Conservation (phyloP, 352 stramenopile species). For the Pythium folliculosum region DNA sequence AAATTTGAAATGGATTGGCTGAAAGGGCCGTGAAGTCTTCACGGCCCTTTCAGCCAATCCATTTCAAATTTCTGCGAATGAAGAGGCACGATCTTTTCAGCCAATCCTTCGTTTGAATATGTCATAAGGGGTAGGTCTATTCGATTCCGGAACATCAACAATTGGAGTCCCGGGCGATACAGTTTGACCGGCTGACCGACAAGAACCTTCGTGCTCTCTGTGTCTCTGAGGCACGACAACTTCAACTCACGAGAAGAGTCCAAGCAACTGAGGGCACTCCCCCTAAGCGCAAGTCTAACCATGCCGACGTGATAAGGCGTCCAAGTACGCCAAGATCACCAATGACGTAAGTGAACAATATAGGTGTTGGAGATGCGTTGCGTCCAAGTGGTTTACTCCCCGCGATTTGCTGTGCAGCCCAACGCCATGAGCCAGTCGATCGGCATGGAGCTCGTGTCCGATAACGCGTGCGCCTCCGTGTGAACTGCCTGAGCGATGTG, state of each 20-base stretch:
- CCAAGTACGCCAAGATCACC: conserved; percentile 71
- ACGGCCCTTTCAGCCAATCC: too few species aligned
- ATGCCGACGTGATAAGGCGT: conserved; percentile 65
- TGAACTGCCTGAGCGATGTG: too few species aligned
- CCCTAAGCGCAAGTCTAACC: background rate
- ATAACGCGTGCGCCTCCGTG: conserved; percentile 61
- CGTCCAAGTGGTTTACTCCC: background rate
- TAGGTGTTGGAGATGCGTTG: background rate
- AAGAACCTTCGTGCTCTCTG: conserved; percentile 5
- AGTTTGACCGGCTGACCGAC: conserved; percentile 33
- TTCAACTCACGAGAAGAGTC: too few species aligned
- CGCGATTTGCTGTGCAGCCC: conserved; percentile 28
- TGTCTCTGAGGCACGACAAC: background rate
- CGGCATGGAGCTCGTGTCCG: conserved; percentile 77
- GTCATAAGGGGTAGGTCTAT: conserved; percentile 7
- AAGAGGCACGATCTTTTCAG: too few species aligned
- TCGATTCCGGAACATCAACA: conserved; percentile 1
- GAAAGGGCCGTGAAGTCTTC: too few species aligned
- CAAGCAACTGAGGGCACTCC: background rate
- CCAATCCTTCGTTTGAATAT: background rate
- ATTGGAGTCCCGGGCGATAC: conserved; percentile 2
- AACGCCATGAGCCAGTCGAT: conserved; percentile 84
- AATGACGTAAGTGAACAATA: conserved; percentile 45
- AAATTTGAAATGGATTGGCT: too few species aligned
- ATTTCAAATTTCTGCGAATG: too few species aligned